Percentiles rank a stretch among this genome's conserved stretches.
These are phyloP conservation scores for Dicorynia guianensis DNA, from an alignment of 306 rosid species.

Conservation along the genomic window DNA sequence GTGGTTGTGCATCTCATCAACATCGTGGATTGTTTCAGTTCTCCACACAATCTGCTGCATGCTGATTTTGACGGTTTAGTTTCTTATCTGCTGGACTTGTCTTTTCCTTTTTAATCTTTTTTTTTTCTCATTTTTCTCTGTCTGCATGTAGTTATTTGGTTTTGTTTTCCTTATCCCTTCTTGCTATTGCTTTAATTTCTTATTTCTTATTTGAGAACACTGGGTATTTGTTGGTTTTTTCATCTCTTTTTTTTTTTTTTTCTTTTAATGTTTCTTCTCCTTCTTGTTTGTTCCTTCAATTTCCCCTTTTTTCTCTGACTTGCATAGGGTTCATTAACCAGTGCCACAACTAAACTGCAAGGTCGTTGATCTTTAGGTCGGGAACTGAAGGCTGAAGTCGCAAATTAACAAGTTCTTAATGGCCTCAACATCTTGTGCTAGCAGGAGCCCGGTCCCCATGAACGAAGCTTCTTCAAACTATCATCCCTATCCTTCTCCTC, in stretches of 20 bases:
- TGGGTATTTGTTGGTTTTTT: constrained; percentile 24
- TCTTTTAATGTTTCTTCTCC: constrained; percentile 10
- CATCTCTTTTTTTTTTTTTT: neutral
- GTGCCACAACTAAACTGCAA: constrained; percentile 35
- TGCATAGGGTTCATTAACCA: constrained; percentile 25
- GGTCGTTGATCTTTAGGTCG: constrained; percentile 44
- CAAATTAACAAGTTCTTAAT: constrained; percentile 44
- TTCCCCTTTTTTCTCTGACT: neutral
- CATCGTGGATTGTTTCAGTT: constrained; percentile 48
- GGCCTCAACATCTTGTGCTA: constrained; percentile 72
- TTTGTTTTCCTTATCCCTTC: neutral
- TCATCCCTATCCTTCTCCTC: constrained; percentile 65
- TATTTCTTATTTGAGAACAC: constrained; percentile 23
- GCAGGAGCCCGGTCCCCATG: constrained; percentile 51
- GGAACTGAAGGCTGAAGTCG: constrained; percentile 38
- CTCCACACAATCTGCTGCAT: constrained; percentile 49
- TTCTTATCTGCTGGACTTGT: constrained; percentile 49
- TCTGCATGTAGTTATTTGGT: constrained; percentile 51
- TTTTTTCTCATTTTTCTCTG: constrained; percentile 37
- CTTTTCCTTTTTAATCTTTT: constrained; percentile 45
- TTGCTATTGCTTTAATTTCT: constrained; percentile 10
- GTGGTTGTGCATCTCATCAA: constrained; percentile 49
- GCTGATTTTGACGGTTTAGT: constrained; percentile 46
- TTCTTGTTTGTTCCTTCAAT: neutral
- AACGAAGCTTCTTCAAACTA: constrained; percentile 49